Evolutionary conservation across 139 green algal genomes (phyloP), one percentile per base, ranked within the genome.

Genomic region (Coccomyxa sp.): DNA sequence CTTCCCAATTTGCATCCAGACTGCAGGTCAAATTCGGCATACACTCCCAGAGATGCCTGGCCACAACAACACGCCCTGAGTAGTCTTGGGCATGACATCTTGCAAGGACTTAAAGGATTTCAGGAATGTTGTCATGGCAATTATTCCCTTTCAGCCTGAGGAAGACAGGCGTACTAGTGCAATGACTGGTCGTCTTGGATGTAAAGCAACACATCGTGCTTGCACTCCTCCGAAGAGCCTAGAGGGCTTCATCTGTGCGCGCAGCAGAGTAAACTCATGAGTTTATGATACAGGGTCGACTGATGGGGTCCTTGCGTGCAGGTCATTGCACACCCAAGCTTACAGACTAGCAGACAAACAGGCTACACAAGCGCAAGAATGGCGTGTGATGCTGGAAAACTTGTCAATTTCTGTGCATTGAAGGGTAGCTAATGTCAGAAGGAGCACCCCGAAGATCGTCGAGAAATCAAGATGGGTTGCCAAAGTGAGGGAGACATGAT

Each of bases 1-100:
- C 79, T 81, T 9, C 83, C 79, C 12, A 86, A 67, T 38, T 86
- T 86, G 67, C 79, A 83, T 51, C 83, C 83, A 45, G 78, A 86
- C 0, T 76, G 27, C 21, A 86, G 63, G 57, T 86, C 83, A 81
- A 76, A 86, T 57, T 86, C 83, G 23, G 83, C 83, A 0, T 83
- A 79, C 14, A 77, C 23, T 38, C 71, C 71, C 23, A 77, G 71
- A 31, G 71, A 25, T 38, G 71, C 71, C 71, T 77, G 71, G 23
- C 1, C 27, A 80, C 17, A 15, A 25, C 30, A 10, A 82, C 15
- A 71, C 4, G 18, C 9, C 21, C 60, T n/a, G n/a, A n/a, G 7
- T 51, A 51, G 3, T 51, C 38, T 7, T 7, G 38, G 38, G 38
- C 38, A 51, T 51, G 38, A 51, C 38, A n/a, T n/a, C n/a, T n/a